phyloP scores from a whole-genome alignment of 2,329 filamentous ascomycete species.

The Didymella arachidicola region DNA sequence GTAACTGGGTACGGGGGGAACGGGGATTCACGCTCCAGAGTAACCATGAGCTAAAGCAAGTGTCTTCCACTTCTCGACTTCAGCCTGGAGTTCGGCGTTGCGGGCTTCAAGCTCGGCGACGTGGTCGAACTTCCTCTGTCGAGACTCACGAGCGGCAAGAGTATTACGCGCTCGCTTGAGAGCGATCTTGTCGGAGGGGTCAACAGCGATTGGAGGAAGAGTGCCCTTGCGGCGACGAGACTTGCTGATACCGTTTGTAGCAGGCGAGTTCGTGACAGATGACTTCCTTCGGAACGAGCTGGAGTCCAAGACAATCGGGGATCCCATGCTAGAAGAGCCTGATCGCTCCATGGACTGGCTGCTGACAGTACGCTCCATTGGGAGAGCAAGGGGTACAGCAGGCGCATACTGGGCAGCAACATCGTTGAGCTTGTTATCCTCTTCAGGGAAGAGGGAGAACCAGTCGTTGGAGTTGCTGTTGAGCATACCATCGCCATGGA shows the following conservation, averaged over 20 bases:
- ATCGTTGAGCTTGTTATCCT: slow-evolving; percentile 44
- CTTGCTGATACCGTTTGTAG: slow-evolving; percentile 72
- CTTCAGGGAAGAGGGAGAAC: slow-evolving; percentile 75
- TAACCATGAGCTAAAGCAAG: slow-evolving; percentile 51
- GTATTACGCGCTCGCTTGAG: slow-evolving; percentile 95
- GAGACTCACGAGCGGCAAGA: slow-evolving; percentile 90
- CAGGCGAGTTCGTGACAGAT: slow-evolving; percentile 56
- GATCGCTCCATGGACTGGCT: slow-evolving; percentile 49
- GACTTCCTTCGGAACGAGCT: slow-evolving; percentile 51
- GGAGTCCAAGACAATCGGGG: slow-evolving; percentile 45
- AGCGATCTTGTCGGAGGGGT: slow-evolving; percentile 76
- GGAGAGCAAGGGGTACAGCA: slow-evolving; percentile 35
- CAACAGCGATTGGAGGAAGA: slow-evolving; percentile 78
- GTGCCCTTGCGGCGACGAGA: slow-evolving; percentile 81
- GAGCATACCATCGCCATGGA: slow-evolving; percentile 65
- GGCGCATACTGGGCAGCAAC: slow-evolving; percentile 32
- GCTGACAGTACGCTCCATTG: slow-evolving; percentile 54
- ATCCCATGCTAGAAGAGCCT: slow-evolving; percentile 47
- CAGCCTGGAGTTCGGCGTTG: slow-evolving; percentile 72
- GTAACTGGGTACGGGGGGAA: slow-evolving; percentile 39
- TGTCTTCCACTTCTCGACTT: slow-evolving; percentile 54
- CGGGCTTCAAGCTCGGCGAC: slow-evolving; percentile 76
- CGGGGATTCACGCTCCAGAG: slow-evolving; percentile 45
- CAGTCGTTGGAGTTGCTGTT: slow-evolving; percentile 65
- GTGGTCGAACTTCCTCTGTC: slow-evolving; percentile 81